phyloP scores from a whole-genome alignment of 2,329 filamentous ascomycete genomes.

The Helotiales sp. region DNA sequence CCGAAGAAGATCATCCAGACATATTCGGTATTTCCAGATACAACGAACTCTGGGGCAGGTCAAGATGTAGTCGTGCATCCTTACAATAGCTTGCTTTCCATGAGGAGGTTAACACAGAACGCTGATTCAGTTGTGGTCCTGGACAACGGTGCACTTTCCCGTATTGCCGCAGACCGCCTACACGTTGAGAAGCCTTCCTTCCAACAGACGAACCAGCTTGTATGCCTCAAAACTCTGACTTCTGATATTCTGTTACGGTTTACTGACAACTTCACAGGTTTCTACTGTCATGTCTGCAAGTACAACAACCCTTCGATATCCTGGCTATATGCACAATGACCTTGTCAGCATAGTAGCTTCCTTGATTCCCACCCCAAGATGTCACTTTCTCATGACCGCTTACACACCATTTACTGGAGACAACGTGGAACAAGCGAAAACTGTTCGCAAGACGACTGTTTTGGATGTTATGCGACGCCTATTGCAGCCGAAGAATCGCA shows the following conservation, averaged over 20 bases:
- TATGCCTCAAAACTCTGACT: slow-evolving; percentile 40
- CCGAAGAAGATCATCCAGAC: slow-evolving; percentile 99
- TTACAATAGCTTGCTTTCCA: slow-evolving; percentile 93
- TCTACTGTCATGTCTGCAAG: slow-evolving; percentile 99
- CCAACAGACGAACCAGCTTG: slow-evolving; percentile 95
- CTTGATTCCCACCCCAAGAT: slow-evolving; percentile 91
- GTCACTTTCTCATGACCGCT: slow-evolving; percentile 97
- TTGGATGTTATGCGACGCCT: slow-evolving; percentile 95
- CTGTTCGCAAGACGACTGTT: slow-evolving; percentile 96
- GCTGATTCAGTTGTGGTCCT: slow-evolving; percentile 97
- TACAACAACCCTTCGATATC: slow-evolving; percentile 93
- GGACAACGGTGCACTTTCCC: slow-evolving; percentile 89
- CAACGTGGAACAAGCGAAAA: slow-evolving; percentile 95
- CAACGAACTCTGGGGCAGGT: slow-evolving; percentile 76
- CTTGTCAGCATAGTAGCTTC: slow-evolving; percentile 95
- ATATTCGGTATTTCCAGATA: slow-evolving; percentile 97
- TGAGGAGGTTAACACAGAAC: slow-evolving; percentile 90
- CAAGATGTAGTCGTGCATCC: slow-evolving; percentile 92
- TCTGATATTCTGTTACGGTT: neutral
- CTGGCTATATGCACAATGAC: slow-evolving; percentile 99
- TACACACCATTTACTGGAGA: slow-evolving; percentile 98
- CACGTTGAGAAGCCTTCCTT: slow-evolving; percentile 96
- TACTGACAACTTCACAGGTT: slow-evolving; percentile 48
- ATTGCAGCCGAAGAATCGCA: slow-evolving; percentile 96
- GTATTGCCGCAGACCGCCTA: slow-evolving; percentile 90